Conservation (phyloP, 768 basidiomycete genomes). For the Lactifluus hygrophoroides region DNA sequence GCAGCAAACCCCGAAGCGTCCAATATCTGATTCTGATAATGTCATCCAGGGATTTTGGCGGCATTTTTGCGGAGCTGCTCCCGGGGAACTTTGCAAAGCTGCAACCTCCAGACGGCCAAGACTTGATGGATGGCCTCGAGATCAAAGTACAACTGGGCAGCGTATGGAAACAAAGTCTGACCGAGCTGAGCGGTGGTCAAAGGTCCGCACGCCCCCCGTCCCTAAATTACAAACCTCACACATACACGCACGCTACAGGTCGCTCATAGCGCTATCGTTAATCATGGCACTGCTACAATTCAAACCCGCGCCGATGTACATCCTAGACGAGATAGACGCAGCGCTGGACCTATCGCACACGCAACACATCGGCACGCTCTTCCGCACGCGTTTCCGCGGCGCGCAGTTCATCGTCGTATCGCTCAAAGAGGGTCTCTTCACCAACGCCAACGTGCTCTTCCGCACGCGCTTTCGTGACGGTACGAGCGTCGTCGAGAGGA, state of each 20-base stretch:
- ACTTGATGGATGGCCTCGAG: slow-evolving; percentile 91
- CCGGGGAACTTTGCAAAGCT: slow-evolving; percentile 96
- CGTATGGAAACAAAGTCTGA: slow-evolving; percentile 97
- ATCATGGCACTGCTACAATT: slow-evolving; percentile 99
- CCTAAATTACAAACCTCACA: neutral
- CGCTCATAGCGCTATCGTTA: slow-evolving; percentile 91
- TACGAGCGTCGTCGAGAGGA: slow-evolving; percentile 82
- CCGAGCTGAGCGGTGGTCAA: slow-evolving; percentile 95
- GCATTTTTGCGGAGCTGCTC: slow-evolving; percentile 89
- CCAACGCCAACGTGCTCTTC: slow-evolving; percentile 95
- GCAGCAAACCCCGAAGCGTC: no score
- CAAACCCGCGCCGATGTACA: slow-evolving; percentile 99
- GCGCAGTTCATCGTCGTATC: slow-evolving; percentile 98
- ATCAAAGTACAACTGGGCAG: slow-evolving; percentile 92
- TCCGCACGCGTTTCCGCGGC: slow-evolving; percentile 94
- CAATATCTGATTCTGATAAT: neutral
- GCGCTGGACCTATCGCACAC: slow-evolving; percentile 94
- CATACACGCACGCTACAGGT: slow-evolving; percentile 41
- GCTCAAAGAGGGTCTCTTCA: slow-evolving; percentile 93
- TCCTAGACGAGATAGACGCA: slow-evolving; percentile 97
- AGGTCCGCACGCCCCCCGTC: slow-evolving; percentile 41
- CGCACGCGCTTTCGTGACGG: slow-evolving; percentile 89
- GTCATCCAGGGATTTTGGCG: slow-evolving; percentile 76
- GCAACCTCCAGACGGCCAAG: slow-evolving; percentile 87
- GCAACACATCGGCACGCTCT: slow-evolving; percentile 97